Base-by-base conservation (phyloP, 2,329 filamentous ascomycete genomes). In the Rugonectria rugulosa region DNA sequence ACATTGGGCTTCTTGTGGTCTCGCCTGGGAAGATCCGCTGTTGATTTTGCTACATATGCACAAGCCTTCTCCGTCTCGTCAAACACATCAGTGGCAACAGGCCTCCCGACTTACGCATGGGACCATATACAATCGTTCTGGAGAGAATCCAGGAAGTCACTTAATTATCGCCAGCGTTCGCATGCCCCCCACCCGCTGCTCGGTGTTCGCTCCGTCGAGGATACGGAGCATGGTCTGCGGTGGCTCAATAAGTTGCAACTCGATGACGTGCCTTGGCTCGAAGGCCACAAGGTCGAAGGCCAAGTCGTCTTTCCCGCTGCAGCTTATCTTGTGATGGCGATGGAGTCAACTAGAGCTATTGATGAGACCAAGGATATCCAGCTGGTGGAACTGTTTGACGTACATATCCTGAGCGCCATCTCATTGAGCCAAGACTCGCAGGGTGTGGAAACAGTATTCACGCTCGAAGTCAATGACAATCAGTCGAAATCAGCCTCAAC, bases 1-100 rank as follows among this genome's bases (percentile, higher is more conserved):
- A 34, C 59, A 46, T 37, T 62, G 2, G 60, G 66, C 3, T 59
- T 47, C 17, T 6, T 69, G 3, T 64, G 64, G 61, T 27, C 26
- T 31, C 41, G 10, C 7, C 19, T n/a, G 10, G 29, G 21, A 17
- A 45, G 17, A 32, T 45, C 42, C 17, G 21, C n/a, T n/a, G n/a
- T n/a, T 11, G 27, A 15, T 10, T 34, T 32, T 32, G 42, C 32
- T 26, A 36, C 32, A 36, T 36, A n/a, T n/a, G n/a, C n/a, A n/a
- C n/a, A n/a, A n/a, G n/a, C n/a, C n/a, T n/a, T n/a, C n/a, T n/a
- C n/a, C n/a, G n/a, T n/a, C n/a, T n/a, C n/a, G n/a, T n/a, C n/a
- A n/a, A n/a, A n/a, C n/a, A 29, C 12, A 7, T 29, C 26, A 7
- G 26, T 29, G 12, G 7, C 12, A 29, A 29, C 26, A 7, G 26